A percentile compares a stretch with the other conserved stretches of the same genome.
Evolutionary conservation across 495 filamentous ascomycete genomes (phyloP).

Genomic region (Penicillium daleae): DNA sequence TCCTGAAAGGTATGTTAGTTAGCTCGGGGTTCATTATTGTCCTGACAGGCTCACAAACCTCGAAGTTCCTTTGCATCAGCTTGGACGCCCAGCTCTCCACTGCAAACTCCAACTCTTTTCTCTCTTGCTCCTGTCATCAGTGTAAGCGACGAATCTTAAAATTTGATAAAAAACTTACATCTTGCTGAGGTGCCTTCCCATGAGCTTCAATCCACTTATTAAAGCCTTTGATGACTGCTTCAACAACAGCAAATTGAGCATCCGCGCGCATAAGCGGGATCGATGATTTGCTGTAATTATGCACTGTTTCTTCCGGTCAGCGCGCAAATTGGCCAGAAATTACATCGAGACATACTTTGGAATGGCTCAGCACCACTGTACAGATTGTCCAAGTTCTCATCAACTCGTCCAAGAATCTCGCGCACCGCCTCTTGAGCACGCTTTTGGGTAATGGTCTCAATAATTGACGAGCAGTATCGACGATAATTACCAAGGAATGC

Average conservation of each 20-base stretch:
- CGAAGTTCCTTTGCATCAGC: conserved; percentile 73
- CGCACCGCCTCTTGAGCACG: conserved; percentile 82
- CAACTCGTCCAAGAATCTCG: conserved; percentile 79
- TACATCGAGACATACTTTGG: conserved; percentile 53
- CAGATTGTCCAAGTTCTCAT: conserved; percentile 71
- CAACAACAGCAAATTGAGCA: conserved; percentile 85
- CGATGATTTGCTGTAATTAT: conserved; percentile 80
- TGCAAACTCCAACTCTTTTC: conserved; percentile 62
- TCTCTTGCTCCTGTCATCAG: conserved; percentile 58
- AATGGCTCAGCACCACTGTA: conserved; percentile 74
- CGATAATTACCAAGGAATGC: conserved; percentile 97
- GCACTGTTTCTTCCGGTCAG: conserved; percentile 53
- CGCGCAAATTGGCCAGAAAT: background rate
- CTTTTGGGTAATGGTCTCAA: conserved; percentile 80
- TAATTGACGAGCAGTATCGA: conserved; percentile 81
- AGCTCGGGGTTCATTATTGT: background rate
- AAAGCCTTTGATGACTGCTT: conserved; percentile 89
- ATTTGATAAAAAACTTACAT: conserved; percentile 40
- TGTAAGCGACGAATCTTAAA: background rate
- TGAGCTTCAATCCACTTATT: conserved; percentile 71
- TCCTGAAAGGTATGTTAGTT: conserved; percentile 53
- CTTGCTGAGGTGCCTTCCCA: conserved; percentile 57
- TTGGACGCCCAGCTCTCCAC: conserved; percentile 82
- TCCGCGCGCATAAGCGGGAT: conserved; percentile 78
- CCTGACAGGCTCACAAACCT: conserved; percentile 49